Base-by-base conservation (phyloP, 768 basidiomycete genomes). In the Tremella mesenterica region DNA sequence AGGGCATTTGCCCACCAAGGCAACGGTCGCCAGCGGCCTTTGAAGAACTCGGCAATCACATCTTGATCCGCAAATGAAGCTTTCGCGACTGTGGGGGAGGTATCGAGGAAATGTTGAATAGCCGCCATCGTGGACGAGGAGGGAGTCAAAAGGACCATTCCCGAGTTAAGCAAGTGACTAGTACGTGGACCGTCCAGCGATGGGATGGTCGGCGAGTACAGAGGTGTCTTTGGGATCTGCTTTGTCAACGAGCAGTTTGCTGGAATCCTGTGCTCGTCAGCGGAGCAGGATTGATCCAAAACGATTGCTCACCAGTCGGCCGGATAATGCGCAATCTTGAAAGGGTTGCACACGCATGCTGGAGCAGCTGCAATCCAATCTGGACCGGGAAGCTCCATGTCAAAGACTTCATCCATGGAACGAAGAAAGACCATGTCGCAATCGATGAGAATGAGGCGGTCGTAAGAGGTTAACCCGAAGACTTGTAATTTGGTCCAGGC, bases 31-130 rank as follows among this genome's bases (percentile, higher is more conserved):
- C 71, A 71, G 46, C 54, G 54, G 16, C 84, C 85, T 51, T 78
- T 73, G 76, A 93, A 97, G 67, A 82, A 81, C 28, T 79, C 80
- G 1, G 91, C 80, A 28, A 96, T 80, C 28, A 95, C 79, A 62
- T 99, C 93, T 72, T 99, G 93, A 72, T 99, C 93, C 1, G 89
- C 83, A 71, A 96, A 95, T n/a, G 71, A 73, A 76, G 79, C 83
- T 0, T 76, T 75, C 3, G 77, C 54, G 7, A 85, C 75, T 9
- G 78, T 75, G 2, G 81, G 79, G 8, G 80, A 81, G 4, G 76
- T 79, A 50, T 76, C 73, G 29, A 92, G 78, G 67, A 79, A 83
- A 39, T 79, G 64, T 29, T 77, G 67, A 54, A 97, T 78, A 7
- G 70, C 71, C 14, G 79, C 67, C 52, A 82, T 77, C 4, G 84